phyloP scores from a whole-genome alignment of 1,284 basidiomycete species.

The Sporisorium exsertum region DNA sequence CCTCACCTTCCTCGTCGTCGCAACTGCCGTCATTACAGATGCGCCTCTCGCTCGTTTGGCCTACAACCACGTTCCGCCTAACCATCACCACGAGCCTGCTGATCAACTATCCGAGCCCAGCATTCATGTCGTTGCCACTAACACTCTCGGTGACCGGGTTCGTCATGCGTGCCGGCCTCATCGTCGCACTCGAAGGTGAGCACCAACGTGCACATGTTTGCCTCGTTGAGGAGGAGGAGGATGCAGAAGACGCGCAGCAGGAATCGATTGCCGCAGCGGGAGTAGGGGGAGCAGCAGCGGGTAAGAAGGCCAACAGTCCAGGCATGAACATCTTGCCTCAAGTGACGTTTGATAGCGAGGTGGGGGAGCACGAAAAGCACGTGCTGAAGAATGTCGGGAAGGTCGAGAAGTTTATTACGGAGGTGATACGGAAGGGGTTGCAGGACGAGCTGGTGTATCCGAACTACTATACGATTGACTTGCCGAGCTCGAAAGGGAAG shows the following conservation, averaged over 20 bases:
- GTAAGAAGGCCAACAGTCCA: conserved; percentile 5
- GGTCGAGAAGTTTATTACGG: conserved; percentile 94
- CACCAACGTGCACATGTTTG: conserved; percentile 83
- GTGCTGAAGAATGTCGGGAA: conserved; percentile 95
- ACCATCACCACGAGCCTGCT: conserved; percentile 90
- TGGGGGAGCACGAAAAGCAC: conserved; percentile 95
- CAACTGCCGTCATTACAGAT: conserved; percentile 56
- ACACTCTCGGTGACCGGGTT: conserved; percentile 89
- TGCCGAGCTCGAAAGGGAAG: conserved; percentile 31
- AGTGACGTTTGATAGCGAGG: conserved; percentile 95
- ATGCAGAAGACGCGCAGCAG: conserved; percentile 34
- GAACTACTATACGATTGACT: conserved; percentile 66
- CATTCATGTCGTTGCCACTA: conserved; percentile 96
- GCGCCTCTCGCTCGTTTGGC: conserved; percentile 61
- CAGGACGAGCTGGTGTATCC: conserved; percentile 73
- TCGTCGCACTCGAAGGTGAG: conserved; percentile 89
- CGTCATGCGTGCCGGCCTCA: conserved; percentile 85
- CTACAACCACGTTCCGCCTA: conserved; percentile 65
- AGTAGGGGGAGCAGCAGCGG: not conserved
- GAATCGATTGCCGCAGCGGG: conserved; percentile 7
- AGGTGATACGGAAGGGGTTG: conserved; percentile 91
- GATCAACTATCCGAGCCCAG: conserved; percentile 93
- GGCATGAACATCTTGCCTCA: conserved; percentile 88
- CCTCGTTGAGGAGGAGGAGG: conserved; percentile 71
- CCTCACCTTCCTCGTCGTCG: conserved; percentile 16